phyloP scores from a whole-genome alignment of 352 stramenopile genomes.

The Globisporangium rhizosaccharum region DNA sequence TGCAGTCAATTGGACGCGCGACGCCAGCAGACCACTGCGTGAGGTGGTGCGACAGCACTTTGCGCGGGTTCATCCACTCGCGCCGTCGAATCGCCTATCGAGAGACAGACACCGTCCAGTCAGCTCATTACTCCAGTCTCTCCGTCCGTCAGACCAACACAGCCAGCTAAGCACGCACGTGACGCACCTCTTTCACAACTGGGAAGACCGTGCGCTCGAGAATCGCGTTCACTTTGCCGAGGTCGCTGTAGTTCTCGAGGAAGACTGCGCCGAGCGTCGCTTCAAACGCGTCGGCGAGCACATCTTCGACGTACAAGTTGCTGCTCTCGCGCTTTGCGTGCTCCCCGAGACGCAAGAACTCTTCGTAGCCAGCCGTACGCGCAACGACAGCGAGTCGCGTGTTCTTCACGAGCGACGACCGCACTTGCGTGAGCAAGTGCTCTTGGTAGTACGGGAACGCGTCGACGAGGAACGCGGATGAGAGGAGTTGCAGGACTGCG shows the following conservation, averaged over 20 bases:
- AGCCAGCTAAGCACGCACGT: not conserved
- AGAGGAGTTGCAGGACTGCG: conserved; percentile 74
- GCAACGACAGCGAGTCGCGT: conserved; percentile 63
- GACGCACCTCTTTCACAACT: conserved; percentile 44
- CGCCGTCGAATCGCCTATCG: conserved; percentile 54
- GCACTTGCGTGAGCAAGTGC: conserved; percentile 68
- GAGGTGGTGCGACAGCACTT: conserved; percentile 63
- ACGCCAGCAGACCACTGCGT: conserved; percentile 39
- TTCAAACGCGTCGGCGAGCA: conserved; percentile 79
- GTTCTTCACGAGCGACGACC: conserved; percentile 85
- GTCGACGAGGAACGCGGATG: conserved; percentile 74
- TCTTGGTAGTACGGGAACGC: conserved; percentile 80
- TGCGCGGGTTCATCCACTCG: conserved; percentile 81
- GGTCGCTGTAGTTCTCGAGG: conserved; percentile 55
- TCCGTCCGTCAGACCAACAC: not conserved
- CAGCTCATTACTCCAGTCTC: not conserved
- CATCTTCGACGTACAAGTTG: conserved; percentile 69
- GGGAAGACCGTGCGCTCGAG: conserved; percentile 62
- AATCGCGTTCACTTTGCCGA: conserved; percentile 58
- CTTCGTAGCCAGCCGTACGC: conserved; percentile 46
- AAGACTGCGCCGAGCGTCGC: conserved; percentile 72
- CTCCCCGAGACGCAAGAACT: conserved; percentile 71
- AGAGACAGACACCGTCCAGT: not conserved
- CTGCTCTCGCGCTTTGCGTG: conserved; percentile 39
- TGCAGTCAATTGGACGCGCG: conserved; percentile 28